Base-by-base conservation (phyloP, 352 stramenopile genomes). In the Phytophthora ramorum region DNA sequence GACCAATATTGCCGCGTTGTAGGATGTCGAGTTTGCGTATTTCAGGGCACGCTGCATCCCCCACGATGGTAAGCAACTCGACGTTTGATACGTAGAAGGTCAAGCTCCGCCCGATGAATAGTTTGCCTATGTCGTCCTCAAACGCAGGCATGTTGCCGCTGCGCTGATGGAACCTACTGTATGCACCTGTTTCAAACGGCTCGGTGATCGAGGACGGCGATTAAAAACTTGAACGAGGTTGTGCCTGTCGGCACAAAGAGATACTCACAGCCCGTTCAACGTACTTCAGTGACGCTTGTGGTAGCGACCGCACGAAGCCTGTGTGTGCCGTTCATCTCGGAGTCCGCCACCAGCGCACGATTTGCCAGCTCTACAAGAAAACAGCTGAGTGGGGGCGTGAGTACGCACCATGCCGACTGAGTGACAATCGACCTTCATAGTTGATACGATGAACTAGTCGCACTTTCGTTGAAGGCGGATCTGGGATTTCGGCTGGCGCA, bases 391-490 rank as follows among this genome's bases (percentile, higher is more conserved):
- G 34, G 7, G n/a, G 32, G 24, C 24, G 24, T 28, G 24, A 28
- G 24, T 5, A 28, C 24, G 24, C 24, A 28, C 24, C 24, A 28
- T 28, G 24, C 24, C 24, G 24, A 28, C 24, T 28, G 24, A 28
- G 24, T 28, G 24, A 28, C 5, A 28, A 28, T 28, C 32, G 32
- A 14, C 32, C 32, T 37, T 37, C 32, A 37, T 14, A 37, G 34
- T 38, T 38, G 34, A 38, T 38, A 19, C 13, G 16, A 43, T 43
- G 16, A 17, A 43, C 16, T 38, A 43, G 37, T 43, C 37, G 37
- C 37, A 20, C 37, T 20, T 53, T 62, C 19, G 19, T 62, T 62
- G 44, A 63, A 63, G 55, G 10, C 34, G 55, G 55, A 55, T 63
- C 55, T 55, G 6, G 19, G 32, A 40, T 63, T 63, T 51, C 44